Base-by-base conservation (phyloP, 2,329 filamentous ascomycete genomes). In the Cladobotryum protrusum region DNA sequence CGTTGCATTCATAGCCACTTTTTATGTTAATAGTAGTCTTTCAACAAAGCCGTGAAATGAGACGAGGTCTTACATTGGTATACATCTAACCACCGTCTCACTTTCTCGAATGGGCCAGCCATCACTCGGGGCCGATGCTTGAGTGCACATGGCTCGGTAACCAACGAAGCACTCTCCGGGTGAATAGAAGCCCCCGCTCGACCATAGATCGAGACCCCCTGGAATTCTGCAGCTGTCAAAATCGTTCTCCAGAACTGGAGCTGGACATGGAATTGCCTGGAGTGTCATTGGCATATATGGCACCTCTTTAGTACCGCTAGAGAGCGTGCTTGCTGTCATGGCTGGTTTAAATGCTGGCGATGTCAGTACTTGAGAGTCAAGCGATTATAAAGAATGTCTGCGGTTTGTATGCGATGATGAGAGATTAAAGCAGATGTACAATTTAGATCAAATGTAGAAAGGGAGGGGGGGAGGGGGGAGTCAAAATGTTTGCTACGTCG, bases 81-180 rank as follows among this genome's bases (percentile, higher is more conserved):
- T 52, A 37, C 63, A 65, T 40, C 58, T 53, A 7, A 61, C 63
- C 1, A 53, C 60, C 1, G 62, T 65, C 50, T 65, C 61, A 13
- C 54, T 61, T 2, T 47, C 19, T 3, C 39, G 44, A 2, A 64
- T 42, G 1, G 61, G 56, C 52, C 58, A 62, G 12, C 52, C 51
- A 17, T 55, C 49, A 5, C 43, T 50, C 7, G 52, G 46, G 12
- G 42, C 49, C 5, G 39, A 42, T 5, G 58, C 60, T 45, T 61
- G 57, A 17, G 58, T 59, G 50, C 63, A 64, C 43, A 47, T 51
- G 9, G 61, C 54, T 14, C 43, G 49, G 41, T 66, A 65, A 14
- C 61, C 63, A 5, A 47, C 40, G 43, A 63, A 63, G 53, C 63
- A 66, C 13, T 58, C 50, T 8, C 63, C 63, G 3, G 63, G 63